Base-by-base conservation (phyloP, 2,329 filamentous ascomycete species). In the Apiospora phragmitis region DNA sequence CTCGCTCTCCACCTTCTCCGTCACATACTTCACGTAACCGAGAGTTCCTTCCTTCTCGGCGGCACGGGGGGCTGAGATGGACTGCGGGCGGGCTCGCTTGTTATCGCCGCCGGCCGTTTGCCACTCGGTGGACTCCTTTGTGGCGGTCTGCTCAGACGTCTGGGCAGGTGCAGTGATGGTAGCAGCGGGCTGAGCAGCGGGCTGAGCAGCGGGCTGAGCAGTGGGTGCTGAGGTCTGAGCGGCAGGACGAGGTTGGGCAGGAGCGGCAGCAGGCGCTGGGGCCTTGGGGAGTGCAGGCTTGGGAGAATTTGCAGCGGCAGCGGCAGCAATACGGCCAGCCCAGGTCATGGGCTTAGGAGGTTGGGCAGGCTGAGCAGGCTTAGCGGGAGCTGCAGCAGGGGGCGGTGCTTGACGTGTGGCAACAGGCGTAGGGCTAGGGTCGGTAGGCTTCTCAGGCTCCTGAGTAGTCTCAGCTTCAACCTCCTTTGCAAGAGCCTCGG, bases 21-120 rank as follows among this genome's bases (percentile, higher is more conserved):
- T 95, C 67, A 98, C 95, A 77, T 95, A 97, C 87, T 97, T 97
- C 82, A 99, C 94, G 82, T 98, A 98, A 26, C 93, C 96, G 75
- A 94, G 89, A 69, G 91, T 91, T 73, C 90, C 90, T 73, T 95
- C 92, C 78, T 94, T 92, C 78, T 95, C 93, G 65, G 84, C 93
- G 65, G 84, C 80, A n/a, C 84, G 82, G 35, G 86, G 81, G 68
- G 85, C 85, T 70, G 90, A 86, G 76, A 90, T 86, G 69, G 91
- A 89, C 81, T 93, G 92, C 68, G 89, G 89, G 73, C 94, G 90
- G 77, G 91, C 92, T 79, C 94, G 91, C 87, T 96, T 96, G 76
- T 92, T 92, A 82, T 97, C 93, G 70, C 90, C 89, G 71, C 92
- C 92, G 70, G 93, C 95, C 67, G 93, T 95, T 82, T 97, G 95